phyloP scores from a whole-genome alignment of 192 early-diverging fungal species.

The Coemansia sp. region DNA sequence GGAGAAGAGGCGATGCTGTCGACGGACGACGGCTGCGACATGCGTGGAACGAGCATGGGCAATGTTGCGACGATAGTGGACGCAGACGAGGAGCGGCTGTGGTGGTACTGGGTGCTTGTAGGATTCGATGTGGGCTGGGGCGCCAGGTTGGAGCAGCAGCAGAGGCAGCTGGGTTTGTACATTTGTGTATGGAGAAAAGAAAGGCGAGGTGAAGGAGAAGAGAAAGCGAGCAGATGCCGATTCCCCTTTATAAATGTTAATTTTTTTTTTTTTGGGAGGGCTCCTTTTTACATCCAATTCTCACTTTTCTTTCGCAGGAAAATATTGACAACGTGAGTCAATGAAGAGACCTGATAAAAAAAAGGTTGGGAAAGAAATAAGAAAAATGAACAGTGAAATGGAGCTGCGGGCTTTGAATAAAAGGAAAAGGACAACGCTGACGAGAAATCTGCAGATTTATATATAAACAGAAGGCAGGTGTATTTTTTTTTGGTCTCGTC shows the following conservation, averaged over 20 bases:
- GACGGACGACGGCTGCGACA: constrained; percentile 1
- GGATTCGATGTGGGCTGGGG: background rate
- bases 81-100: constrained; percentile 41
- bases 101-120: background rate
- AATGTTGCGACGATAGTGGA: constrained; percentile 23
- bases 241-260: background rate
- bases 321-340: background rate
- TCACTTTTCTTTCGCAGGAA: background rate
- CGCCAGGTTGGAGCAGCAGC: constrained; percentile 1
- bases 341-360: background rate
- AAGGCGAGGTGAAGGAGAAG: background rate
- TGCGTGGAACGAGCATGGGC: constrained; percentile 14
- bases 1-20: constrained; percentile 1
- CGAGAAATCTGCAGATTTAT: background rate
- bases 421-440: background rate
- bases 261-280: background rate
- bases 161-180: constrained; percentile 7
- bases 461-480: background rate
- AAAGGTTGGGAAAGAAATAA: background rate
- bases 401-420: background rate
- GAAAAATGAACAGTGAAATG: background rate
- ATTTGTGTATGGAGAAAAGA: background rate
- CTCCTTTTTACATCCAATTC: background rate
- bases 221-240: background rate
- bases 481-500: background rate